Percentiles rank a stretch among this genome's conserved stretches.
Conservation (phyloP, 2,329 filamentous ascomycete genomes). For the Aspergillus proliferans region DNA sequence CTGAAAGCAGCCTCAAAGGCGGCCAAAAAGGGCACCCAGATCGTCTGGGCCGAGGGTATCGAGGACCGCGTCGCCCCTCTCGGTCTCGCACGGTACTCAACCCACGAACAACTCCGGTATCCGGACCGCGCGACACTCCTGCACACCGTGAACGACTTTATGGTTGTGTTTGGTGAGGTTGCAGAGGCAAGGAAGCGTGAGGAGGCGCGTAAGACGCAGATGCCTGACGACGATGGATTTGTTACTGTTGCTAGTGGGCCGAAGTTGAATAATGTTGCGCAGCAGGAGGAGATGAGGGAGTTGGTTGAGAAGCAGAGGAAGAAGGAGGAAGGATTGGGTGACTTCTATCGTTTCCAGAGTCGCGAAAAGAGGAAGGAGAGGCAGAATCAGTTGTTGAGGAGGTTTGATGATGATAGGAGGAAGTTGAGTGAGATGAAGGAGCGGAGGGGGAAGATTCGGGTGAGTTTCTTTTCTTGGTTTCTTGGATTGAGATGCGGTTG, state of each 20-base stretch:
- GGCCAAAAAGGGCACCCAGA: conserved; percentile 51
- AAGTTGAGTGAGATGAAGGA: conserved; percentile 66
- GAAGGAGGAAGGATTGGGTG: conserved; percentile 58
- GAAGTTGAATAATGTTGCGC: conserved; percentile 63
- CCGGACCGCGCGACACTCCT: conserved; percentile 64
- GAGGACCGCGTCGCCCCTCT: conserved; percentile 52
- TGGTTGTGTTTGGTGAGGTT: conserved; percentile 65
- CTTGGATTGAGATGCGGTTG: conserved; percentile 1
- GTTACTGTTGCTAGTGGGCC: conserved; percentile 82
- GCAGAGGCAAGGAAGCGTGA: conserved; percentile 60
- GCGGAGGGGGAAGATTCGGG: conserved; percentile 57
- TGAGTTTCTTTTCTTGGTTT: conserved; percentile 17
- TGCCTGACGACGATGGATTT: conserved; percentile 92
- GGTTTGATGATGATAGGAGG: conserved; percentile 70
- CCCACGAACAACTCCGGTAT: conserved; percentile 65
- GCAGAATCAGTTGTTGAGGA: conserved; percentile 61
- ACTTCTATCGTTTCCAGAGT: conserved; percentile 81
- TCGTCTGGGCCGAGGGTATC: conserved; percentile 63
- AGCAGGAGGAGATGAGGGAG: conserved; percentile 62
- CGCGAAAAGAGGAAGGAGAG: conserved; percentile 72
- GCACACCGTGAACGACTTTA: conserved; percentile 73
- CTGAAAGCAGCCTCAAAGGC: conserved; percentile 67
- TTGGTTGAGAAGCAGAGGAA: conserved; percentile 55
- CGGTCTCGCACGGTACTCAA: conserved; percentile 50
- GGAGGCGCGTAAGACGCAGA: conserved; percentile 60